These are phyloP conservation scores for Suillus subaureus DNA, from an alignment of 768 basidiomycete species.

Conservation along the genomic window DNA sequence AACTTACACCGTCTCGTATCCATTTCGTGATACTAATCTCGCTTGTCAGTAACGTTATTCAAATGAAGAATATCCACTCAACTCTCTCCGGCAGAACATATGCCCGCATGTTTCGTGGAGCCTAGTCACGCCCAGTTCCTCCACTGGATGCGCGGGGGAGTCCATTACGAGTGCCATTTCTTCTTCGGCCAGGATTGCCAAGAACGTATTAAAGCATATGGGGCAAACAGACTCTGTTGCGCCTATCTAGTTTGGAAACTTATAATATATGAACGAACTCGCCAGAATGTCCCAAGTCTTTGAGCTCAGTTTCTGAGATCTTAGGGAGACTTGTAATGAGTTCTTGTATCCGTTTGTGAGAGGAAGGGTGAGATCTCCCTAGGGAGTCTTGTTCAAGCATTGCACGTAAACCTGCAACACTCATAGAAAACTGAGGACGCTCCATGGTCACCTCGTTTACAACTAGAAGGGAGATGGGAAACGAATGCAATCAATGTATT, in stretches of 20 bases:
- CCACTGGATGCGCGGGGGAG: constrained; percentile 71
- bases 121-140: constrained; percentile 70
- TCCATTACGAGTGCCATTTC: constrained; percentile 77
- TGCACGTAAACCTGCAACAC: neutral
- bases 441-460: neutral
- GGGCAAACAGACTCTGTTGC: constrained; percentile 67
- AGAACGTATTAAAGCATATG: constrained; percentile 72
- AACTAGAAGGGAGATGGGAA: neutral
- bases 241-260: constrained; percentile 7
- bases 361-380: constrained; percentile 14
- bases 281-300: constrained; percentile 51
- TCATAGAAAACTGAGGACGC: neutral
- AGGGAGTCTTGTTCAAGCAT: neutral
- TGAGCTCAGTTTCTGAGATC: constrained; percentile 52
- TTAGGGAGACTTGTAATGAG: constrained; percentile 50
- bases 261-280: constrained; percentile 6
- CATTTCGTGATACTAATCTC: constrained; percentile 61
- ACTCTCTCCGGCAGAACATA: constrained; percentile 85
- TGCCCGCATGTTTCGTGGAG: constrained; percentile 61
- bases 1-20: constrained; percentile 58
- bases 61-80: constrained; percentile 29
- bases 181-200: constrained; percentile 72
- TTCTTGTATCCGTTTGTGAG: constrained; percentile 36
- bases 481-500: constrained; percentile 7
- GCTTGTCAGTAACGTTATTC: constrained; percentile 19